A percentile compares a stretch with the other conserved stretches of the same genome.
Conservation (phyloP, 2,329 filamentous ascomycete species). For the Fusarium sp. region DNA sequence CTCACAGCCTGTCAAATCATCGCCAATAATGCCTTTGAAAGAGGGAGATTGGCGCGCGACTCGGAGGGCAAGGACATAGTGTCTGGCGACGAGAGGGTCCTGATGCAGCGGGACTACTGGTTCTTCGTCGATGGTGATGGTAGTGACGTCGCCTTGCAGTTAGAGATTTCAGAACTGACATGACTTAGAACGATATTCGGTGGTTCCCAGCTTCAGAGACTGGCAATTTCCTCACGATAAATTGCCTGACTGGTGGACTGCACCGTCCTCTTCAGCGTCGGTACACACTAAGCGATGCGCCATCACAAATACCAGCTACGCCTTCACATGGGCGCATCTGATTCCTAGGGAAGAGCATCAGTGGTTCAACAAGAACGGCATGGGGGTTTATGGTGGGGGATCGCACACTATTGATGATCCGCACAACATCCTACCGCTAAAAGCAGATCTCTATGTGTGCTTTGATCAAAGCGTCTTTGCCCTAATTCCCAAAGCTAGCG, state of each 20-base stretch:
- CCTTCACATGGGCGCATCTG: conserved; percentile 39
- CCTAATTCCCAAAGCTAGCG: conserved; percentile 20
- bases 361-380: conserved; percentile 43
- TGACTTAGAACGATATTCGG: conserved; percentile 27
- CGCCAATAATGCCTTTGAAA: conserved; percentile 38
- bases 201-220: conserved; percentile 38
- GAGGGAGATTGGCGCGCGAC: conserved; percentile 20
- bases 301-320: conserved; percentile 42
- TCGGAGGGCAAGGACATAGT: conserved; percentile 28
- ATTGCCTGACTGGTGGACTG: conserved; percentile 32
- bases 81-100: background rate
- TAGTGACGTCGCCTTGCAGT: background rate
- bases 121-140: conserved; percentile 40
- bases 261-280: conserved; percentile 5
- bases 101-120: conserved; percentile 39
- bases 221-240: conserved; percentile 44
- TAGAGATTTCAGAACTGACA: conserved; percentile 6
- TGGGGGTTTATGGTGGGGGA: conserved; percentile 39
- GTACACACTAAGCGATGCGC: conserved; percentile 27
- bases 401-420: conserved; percentile 37
- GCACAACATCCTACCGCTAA: conserved; percentile 37
- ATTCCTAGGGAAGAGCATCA: conserved; percentile 37
- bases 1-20: conserved; percentile 38
- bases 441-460: conserved; percentile 41
- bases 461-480: conserved; percentile 42